Percentiles rank a stretch among this genome's conserved stretches.
Evolutionary conservation across 2,329 filamentous ascomycete species (phyloP).

Genomic region (Colletotrichum endophyticum): DNA sequence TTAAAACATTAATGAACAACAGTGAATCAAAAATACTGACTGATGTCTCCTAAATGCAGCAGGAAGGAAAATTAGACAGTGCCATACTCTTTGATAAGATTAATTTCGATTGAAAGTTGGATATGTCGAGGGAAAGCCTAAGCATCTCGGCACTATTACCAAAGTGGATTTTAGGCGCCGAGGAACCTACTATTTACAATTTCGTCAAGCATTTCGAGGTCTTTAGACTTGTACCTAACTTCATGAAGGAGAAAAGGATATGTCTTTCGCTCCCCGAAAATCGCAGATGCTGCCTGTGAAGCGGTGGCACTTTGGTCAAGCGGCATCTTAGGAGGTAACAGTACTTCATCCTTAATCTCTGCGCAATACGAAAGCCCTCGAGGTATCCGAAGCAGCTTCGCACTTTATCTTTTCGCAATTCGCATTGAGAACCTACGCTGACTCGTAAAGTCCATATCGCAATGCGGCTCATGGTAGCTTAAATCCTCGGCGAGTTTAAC

Average conservation of each 20-base stretch:
- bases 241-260: neutral
- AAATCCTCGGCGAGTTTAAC: neutral
- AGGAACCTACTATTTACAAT: rapidly evolving
- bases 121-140: neutral
- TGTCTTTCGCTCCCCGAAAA: rapidly evolving
- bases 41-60: neutral
- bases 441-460: neutral
- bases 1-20: neutral
- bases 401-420: neutral
- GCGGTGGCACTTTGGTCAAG: rapidly evolving
- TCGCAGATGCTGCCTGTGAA: rapidly evolving
- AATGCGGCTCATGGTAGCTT: neutral
- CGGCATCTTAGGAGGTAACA: rapidly evolving
- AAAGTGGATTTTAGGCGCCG: neutral
- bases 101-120: rapidly evolving
- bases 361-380: neutral
- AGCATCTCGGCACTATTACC: neutral
- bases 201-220: neutral
- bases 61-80: neutral
- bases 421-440: neutral
- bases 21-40: rapidly evolving
- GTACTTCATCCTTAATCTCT: rapidly evolving
- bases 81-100: neutral
- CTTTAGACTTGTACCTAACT: no score
- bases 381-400: rapidly evolving